Base-by-base conservation (phyloP, 2,329 filamentous ascomycete species). In the Acephala macrosclerotiorum region DNA sequence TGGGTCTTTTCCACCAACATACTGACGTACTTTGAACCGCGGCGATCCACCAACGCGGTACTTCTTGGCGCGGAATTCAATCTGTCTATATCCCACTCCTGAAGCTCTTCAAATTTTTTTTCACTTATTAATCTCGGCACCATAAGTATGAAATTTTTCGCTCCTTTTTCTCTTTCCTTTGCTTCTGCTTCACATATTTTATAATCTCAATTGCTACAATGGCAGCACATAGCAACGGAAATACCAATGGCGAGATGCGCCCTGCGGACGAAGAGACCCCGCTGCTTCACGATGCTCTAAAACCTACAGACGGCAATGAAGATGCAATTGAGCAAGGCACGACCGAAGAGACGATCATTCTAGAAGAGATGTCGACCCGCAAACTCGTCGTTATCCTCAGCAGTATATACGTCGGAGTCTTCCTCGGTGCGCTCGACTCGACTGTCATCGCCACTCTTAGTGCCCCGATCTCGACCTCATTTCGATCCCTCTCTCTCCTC, bases 381-480 rank as follows among this genome's bases (percentile, higher is more conserved):
- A 82, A 81, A 64, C 79, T 89, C 12, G 80, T 79, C 64, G 75
- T 88, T 60, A 88, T 86, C 65, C 80, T 90, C 53, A 82, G 81
- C 65, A 82, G 83, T 1, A 79, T 84, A 29, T 90, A 83, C 76
- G 75, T 89, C 1, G 88, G 88, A 67, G 87, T 89, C 20, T 89
- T 90, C 73, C 78, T 90, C 0, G 87, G 87, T 36, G 87, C 88
- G 42, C 80, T 89, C 45, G 93, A 97, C 79, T 87, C 87, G 1
- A 96, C 92, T 57, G 90, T 97, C 69, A 92, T 97, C 71, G 93
- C 94, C 9, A 97, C 94, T 0, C 85, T 97, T 0, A 90, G 92
- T 0, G 91, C 87, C 0, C 92, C 94, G 8, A 97, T 97, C 69
- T 92, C 92, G 26, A 91, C 89, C 75, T 90, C 91, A 51, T 97